These are phyloP conservation scores for Curvularia hawaiiensis DNA, from an alignment of 2,329 filamentous ascomycete genomes.

Conservation along the genomic window DNA sequence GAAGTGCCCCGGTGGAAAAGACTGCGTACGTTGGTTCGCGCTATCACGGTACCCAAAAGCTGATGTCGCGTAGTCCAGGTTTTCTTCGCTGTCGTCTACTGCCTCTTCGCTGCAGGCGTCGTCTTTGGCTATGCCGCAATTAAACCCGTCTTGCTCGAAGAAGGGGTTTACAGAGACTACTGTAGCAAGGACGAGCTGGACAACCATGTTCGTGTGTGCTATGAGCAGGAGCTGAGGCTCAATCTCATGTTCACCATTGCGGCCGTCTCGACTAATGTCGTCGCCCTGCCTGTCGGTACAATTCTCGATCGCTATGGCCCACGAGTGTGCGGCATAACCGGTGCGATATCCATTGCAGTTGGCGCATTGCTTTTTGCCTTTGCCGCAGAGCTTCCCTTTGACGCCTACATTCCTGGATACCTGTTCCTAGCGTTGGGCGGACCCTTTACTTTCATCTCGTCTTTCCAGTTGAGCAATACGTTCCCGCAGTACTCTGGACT, in stretches of 20 bases:
- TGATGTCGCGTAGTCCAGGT: slow-evolving; percentile 65
- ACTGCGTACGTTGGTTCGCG: slow-evolving; percentile 51
- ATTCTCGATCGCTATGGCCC: slow-evolving; percentile 85
- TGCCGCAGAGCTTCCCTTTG: slow-evolving; percentile 67
- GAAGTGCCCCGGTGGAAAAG: slow-evolving; percentile 61
- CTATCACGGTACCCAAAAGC: slow-evolving; percentile 1
- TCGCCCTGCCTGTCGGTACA: slow-evolving; percentile 81
- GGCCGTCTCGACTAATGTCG: slow-evolving; percentile 86
- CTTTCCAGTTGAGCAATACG: slow-evolving; percentile 57
- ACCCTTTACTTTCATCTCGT: slow-evolving; percentile 58
- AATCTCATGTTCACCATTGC: slow-evolving; percentile 95
- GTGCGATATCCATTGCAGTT: slow-evolving; percentile 68
- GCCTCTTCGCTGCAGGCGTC: slow-evolving; percentile 71
- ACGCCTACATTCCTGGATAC: slow-evolving; percentile 64
- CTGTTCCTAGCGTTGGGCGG: slow-evolving; percentile 57
- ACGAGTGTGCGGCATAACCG: slow-evolving; percentile 73
- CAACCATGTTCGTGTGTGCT: slow-evolving; percentile 42
- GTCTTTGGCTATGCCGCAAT: slow-evolving; percentile 51
- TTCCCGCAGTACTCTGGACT: slow-evolving; percentile 57
- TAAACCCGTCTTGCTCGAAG: slow-evolving; percentile 47
- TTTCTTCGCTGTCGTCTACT: slow-evolving; percentile 70
- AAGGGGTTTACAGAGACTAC: slow-evolving; percentile 44
- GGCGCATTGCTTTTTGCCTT: slow-evolving; percentile 78
- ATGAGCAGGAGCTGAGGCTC: slow-evolving; percentile 55
- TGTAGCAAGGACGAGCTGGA: slow-evolving; percentile 47